Evolutionary conservation across 192 early-diverging fungal genomes (phyloP), one percentile per base, ranked within the genome.

Genomic region (Coemansia sp.): DNA sequence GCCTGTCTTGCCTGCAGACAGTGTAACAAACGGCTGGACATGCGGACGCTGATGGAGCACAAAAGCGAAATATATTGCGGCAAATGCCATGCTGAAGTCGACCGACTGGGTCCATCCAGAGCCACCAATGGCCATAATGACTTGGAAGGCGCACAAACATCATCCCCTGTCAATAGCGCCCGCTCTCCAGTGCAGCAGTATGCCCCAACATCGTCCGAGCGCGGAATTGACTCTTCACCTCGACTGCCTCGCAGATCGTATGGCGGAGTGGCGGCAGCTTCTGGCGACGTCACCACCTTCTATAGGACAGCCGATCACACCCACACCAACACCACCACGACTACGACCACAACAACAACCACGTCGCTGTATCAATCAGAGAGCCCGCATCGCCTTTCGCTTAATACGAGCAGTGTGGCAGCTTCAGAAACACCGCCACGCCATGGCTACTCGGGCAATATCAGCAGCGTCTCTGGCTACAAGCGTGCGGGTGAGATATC

Each of bases 31-130:
- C 43, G 68, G 9, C 59, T 85, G 56, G 75, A 77, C 26, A 59
- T 66, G 0, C 61, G 64, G 10, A 81, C 74, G 38, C 71, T 85
- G 75, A 64, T 67, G 11, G 84, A 85, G 40, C 72, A 74, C 42
- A 64, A 75, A 12, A 53, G 63, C 44, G 84, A 85, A 26, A 67
- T 81, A n/a, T 85, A 78, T 63, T 85, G 84, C 57, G 64, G 72
- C 44, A 63, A 60, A 52, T 85, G 79, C 62, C 65, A 79, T 65
- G 64, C 50, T n/a, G 60, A 64, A 0, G 47, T 81, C 44, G 56
- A 54, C 44, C 48, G 69, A 44, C 49, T 57, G 15, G 68, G 65
- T 9, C 66, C 72, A 13, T 52, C 67, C 45, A 57, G 67, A 39
- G 45, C 40, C 16, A 41, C 45, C n/a, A 44, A 38, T 23, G 54